Conservation (phyloP, 768 basidiomycete genomes). For the Stropharia rugosoannulata region DNA sequence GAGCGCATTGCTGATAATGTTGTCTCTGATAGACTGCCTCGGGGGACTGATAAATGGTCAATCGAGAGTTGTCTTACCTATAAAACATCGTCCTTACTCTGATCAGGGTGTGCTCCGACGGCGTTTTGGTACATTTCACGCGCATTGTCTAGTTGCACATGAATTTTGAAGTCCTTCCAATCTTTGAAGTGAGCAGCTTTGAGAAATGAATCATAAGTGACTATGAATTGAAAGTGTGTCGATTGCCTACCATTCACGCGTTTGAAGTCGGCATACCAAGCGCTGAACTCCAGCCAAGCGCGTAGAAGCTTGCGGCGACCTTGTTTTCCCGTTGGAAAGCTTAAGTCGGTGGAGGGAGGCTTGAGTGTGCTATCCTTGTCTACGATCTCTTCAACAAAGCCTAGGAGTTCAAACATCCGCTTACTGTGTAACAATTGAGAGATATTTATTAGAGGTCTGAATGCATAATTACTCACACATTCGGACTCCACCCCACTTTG, state of each 20-base stretch:
- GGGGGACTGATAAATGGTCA: conserved; percentile 40
- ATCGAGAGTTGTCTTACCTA: neutral
- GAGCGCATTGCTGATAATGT: conserved; percentile 37
- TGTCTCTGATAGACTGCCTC: conserved; percentile 44
- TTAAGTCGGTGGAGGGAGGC: conserved; percentile 54
- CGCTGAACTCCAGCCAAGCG: conserved; percentile 75
- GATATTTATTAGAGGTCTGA: neutral
- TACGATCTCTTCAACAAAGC: conserved; percentile 36
- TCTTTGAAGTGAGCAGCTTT: conserved; percentile 48
- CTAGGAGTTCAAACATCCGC: conserved; percentile 42
- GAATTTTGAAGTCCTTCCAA: conserved; percentile 35
- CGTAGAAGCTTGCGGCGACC: conserved; percentile 66
- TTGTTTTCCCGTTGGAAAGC: conserved; percentile 42
- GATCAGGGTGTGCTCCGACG: conserved; percentile 76
- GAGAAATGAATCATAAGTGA: conserved; percentile 5
- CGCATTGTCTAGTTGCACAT: conserved; percentile 43
- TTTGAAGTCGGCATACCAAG: conserved; percentile 64
- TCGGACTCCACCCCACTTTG: conserved; percentile 66
- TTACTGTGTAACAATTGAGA: conserved; percentile 30
- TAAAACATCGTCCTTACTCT: conserved; percentile 47
- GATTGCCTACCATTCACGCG: conserved; percentile 37
- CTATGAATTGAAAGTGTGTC: neutral
- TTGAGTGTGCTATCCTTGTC: conserved; percentile 45
- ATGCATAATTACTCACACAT: conserved; percentile 45
- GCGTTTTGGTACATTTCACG: conserved; percentile 72